A percentile compares a stretch with the other conserved stretches of the same genome.
phyloP scores from a whole-genome alignment of 805 yeast species.

The Zygosaccharomyces gambellarensis region DNA sequence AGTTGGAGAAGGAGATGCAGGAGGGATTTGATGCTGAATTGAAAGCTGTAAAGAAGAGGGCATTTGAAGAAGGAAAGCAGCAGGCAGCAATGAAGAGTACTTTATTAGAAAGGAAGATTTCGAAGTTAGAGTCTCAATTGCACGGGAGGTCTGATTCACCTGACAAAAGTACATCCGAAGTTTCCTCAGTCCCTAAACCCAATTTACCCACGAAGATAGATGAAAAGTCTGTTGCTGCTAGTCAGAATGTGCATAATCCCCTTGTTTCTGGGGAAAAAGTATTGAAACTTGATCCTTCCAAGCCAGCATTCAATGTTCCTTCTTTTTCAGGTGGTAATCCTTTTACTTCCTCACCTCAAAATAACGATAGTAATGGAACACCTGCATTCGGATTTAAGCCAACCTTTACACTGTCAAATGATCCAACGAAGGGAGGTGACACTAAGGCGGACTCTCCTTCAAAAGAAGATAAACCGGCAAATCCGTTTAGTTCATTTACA shows the following conservation, averaged over 20 bases:
- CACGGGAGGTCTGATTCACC: neutral
- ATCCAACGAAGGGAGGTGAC: neutral
- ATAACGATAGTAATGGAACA: neutral
- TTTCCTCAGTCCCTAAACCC: neutral
- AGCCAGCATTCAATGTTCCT: slow-evolving; percentile 9
- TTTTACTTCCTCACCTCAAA: slow-evolving; percentile 16
- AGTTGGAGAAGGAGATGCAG: slow-evolving; percentile 21
- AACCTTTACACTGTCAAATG: slow-evolving; percentile 12
- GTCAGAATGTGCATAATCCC: neutral
- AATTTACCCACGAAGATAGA: slow-evolving; percentile 12
- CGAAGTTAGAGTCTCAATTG: slow-evolving; percentile 29
- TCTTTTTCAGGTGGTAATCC: slow-evolving; percentile 14
- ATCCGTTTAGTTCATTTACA: slow-evolving; percentile 1
- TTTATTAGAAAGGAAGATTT: slow-evolving; percentile 27
- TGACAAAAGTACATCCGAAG: neutral
- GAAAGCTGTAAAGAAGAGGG: slow-evolving; percentile 22
- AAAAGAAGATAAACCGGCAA: neutral
- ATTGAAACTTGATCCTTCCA: slow-evolving; percentile 8
- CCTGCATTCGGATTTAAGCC: slow-evolving; percentile 13
- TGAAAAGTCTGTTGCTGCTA: slow-evolving; percentile 5
- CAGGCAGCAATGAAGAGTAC: slow-evolving; percentile 32
- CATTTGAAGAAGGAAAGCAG: slow-evolving; percentile 34
- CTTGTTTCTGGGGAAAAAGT: slow-evolving; percentile 12
- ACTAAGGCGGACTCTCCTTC: neutral
- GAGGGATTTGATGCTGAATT: slow-evolving; percentile 18